Evolutionary conservation across 2,329 filamentous ascomycete genomes (phyloP), one percentile per base, ranked within the genome.

Genomic region (Pyrenophora teres): DNA sequence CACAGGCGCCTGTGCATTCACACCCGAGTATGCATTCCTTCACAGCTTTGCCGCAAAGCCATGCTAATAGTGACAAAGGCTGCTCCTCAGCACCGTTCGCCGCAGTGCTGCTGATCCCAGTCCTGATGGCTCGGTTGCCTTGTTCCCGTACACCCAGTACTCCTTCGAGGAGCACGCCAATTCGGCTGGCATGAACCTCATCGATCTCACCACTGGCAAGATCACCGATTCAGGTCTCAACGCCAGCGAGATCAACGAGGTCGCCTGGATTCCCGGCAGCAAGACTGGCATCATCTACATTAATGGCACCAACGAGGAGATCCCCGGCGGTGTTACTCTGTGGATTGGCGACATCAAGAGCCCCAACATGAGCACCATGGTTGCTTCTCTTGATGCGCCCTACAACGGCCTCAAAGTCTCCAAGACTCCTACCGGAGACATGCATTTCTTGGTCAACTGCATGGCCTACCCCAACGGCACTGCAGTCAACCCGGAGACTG

Each of bases 111-210:
- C 85, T 48, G 73, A 84, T 2, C 88, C 89, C 12, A 92, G 90
- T 70, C 71, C 79, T 30, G 78, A 82, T 45, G 88, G 88, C 44
- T 82, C 81, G 39, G 77, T 83, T 49, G 81, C 86, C 33, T 74
- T 92, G 15, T 90, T 87, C 68, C 84, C 85, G 32, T 82, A 84
- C 21, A 89, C 88, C 1, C 84, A 87, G 9, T 96, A 96, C 74
- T 92, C 87, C 1, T 96, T 96, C 72, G 81, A 89, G 36, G 80
- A 83, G 1, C 89, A 93, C 80, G 42, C 82, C 81, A 12, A 85
- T 84, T 38, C 37, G 6, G 44, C 85, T 83, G 21, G 83, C 79
- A 13, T 62, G 54, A 57, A 69, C 40, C 47, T 71, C 45, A 62
- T 73, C 25, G 62, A 73, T 37, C 43, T 72, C 18, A 62, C 68